Percentiles rank a stretch among this genome's conserved stretches.
Evolutionary conservation across 306 rosid genomes (phyloP).

Genomic region (Acacia acuminata): DNA sequence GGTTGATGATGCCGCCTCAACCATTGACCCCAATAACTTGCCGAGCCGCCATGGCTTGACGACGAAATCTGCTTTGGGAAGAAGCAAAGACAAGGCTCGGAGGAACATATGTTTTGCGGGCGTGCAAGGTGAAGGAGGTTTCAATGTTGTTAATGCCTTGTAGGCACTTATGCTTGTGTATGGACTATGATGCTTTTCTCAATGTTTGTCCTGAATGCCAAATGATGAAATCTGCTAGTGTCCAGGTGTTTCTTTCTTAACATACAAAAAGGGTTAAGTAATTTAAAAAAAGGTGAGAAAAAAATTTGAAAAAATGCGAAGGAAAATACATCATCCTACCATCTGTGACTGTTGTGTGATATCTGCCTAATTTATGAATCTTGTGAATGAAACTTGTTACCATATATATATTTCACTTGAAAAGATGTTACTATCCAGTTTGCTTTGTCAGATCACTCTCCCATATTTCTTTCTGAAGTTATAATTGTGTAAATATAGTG

Average conservation of each 20-base stretch:
- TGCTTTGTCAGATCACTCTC: not conserved
- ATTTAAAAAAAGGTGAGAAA: not conserved
- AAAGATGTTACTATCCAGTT: not conserved
- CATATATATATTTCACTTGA: slow-evolving; percentile 9
- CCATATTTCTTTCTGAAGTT: not conserved
- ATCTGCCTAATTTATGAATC: slow-evolving; percentile 6
- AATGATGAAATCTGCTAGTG: slow-evolving; percentile 67
- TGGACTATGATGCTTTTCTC: slow-evolving; percentile 70
- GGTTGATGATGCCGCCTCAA: slow-evolving; percentile 74
- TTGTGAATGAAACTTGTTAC: slow-evolving; percentile 28
- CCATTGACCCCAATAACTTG: slow-evolving; percentile 63
- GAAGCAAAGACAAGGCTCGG: slow-evolving; percentile 48
- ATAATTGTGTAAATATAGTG: not conserved
- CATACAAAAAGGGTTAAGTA: slow-evolving; percentile 28
- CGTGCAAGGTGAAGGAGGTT: slow-evolving; percentile 81
- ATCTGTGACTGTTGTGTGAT: slow-evolving; percentile 29
- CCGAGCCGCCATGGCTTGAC: slow-evolving; percentile 40
- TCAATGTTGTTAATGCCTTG: slow-evolving; percentile 89
- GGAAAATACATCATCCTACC: slow-evolving; percentile 28
- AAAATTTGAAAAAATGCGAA: not conserved
- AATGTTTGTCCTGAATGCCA: slow-evolving; percentile 81
- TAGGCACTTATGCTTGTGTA: slow-evolving; percentile 87
- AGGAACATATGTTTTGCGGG: slow-evolving; percentile 58
- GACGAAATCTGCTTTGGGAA: slow-evolving; percentile 36
- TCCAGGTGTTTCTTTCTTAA: slow-evolving; percentile 73